Base-by-base conservation (phyloP, 306 rosid species). In the Dicorynia guianensis region DNA sequence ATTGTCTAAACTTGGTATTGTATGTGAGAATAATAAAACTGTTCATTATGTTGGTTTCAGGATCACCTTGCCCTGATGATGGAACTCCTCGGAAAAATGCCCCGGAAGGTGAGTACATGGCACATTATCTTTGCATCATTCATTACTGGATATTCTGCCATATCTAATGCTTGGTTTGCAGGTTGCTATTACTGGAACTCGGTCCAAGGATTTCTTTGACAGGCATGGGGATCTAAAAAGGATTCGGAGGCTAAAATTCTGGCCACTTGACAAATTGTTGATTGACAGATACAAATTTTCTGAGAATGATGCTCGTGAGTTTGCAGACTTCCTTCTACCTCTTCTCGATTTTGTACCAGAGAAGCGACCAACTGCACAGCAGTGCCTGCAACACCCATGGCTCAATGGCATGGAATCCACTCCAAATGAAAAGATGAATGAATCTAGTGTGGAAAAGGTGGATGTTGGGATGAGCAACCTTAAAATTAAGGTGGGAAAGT, bases 1-100 rank as follows among this genome's bases (percentile, higher is more conserved):
- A 34, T 59, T 66, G 6, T 30, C 33, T 48, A 63, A 56, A 52
- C 78, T 58, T 46, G 74, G 69, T 52, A 74, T 17, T 39, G 40
- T 55, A 33, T 70, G 15, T 39, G 19, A 63, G 56, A 59, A 64
- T 58, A 58, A 68, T 70, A 34, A 58, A 62, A 68, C 47, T 67
- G 4, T 46, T 50, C 66, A n/a, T 53, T 77, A 17, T 74, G 47
- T 76, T 87, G 81, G 79, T 89, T 80, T 72, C 90, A 95, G 99
- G 99, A 95, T 76, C 97, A 95, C 79, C 97, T 95, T 62, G 98
- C 98, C 72, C 69, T 90, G 79, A 92, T 95, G 98, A 95, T 95
- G 97, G 98, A 95, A 80, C 96, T 95, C 71, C 97, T 95, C 18
- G 97, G 97, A 65, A 92, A 92, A 91, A 90, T 94, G 81, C 97